These are phyloP conservation scores for Mangifera indica DNA, from an alignment of 345 rosid genomes.

Conservation along the genomic window DNA sequence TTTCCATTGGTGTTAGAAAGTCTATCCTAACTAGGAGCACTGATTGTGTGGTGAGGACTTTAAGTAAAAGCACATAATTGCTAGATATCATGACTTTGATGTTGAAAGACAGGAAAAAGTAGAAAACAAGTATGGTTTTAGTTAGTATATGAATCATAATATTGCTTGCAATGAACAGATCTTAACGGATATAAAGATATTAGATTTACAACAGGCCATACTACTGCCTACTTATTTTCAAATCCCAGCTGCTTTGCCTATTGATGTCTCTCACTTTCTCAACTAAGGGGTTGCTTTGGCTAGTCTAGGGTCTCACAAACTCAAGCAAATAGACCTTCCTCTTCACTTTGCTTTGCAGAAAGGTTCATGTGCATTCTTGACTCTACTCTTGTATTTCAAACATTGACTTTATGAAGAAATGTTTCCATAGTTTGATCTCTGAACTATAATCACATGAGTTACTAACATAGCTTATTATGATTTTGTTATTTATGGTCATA, in stretches of 20 bases:
- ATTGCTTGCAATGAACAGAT: too few relatives aligned
- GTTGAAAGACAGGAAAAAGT: too few relatives aligned
- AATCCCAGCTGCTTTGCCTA: background rate
- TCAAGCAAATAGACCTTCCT: background rate
- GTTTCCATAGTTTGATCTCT: slow-evolving; percentile 11
- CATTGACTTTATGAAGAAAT: background rate
- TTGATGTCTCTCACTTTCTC: background rate
- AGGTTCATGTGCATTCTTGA: background rate
- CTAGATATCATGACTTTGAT: too few relatives aligned
- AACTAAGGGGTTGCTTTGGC: background rate
- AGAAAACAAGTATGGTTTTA: too few relatives aligned
- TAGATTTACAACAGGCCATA: too few relatives aligned
- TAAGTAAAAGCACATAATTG: too few relatives aligned
- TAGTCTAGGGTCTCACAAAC: background rate
- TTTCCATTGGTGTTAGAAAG: too few relatives aligned
- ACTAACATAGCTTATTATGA: slow-evolving; percentile 4
- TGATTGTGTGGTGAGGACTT: too few relatives aligned
- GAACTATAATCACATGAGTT: background rate
- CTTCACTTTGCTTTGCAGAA: background rate
- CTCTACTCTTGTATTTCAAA: background rate
- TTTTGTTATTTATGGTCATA: background rate
- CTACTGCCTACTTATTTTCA: background rate
- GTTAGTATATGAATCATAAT: too few relatives aligned
- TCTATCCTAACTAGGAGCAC: too few relatives aligned
- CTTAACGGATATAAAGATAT: too few relatives aligned